phyloP scores from a whole-genome alignment of 805 yeast genomes.

The Hanseniaspora mollemarum region DNA sequence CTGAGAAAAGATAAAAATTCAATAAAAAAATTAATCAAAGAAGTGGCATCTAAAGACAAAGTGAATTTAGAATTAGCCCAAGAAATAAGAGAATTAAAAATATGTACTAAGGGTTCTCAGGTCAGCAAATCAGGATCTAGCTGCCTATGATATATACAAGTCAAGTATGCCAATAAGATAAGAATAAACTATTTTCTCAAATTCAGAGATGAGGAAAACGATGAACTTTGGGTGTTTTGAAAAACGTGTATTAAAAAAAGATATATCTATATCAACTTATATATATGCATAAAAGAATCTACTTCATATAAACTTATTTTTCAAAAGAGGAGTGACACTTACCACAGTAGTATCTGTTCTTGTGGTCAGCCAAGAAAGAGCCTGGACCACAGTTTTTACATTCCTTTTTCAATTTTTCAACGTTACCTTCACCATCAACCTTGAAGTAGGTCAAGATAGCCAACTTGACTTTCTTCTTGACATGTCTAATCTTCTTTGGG shows the following conservation, averaged over 20 bases:
- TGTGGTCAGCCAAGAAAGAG: conserved; percentile 98
- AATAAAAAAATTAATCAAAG: conserved; percentile 3
- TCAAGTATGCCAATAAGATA: no score
- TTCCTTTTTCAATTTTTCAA: conserved; percentile 97
- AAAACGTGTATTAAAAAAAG: no score
- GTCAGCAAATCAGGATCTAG: no score
- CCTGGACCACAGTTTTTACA: conserved; percentile 98
- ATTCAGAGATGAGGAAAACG: no score
- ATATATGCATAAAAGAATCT: background rate
- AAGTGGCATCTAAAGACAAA: conserved; percentile 6
- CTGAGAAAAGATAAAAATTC: background rate
- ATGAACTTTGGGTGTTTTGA: no score
- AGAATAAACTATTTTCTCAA: no score
- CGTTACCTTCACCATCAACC: conserved; percentile 97
- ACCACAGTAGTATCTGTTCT: conserved; percentile 99
- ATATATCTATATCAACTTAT: no score
- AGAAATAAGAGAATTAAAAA: no score
- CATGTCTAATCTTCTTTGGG: conserved; percentile 99
- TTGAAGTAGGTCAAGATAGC: conserved; percentile 99
- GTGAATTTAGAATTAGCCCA: conserved; percentile 9
- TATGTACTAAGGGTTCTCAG: no score
- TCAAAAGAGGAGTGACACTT: conserved; percentile 92
- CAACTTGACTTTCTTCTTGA: conserved; percentile 97
- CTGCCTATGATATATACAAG: no score
- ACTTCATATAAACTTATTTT: conserved; percentile 11